These are phyloP conservation scores for Talinum fruticosum DNA, from an alignment of 148 eudicot genomes.

Conservation along the genomic window DNA sequence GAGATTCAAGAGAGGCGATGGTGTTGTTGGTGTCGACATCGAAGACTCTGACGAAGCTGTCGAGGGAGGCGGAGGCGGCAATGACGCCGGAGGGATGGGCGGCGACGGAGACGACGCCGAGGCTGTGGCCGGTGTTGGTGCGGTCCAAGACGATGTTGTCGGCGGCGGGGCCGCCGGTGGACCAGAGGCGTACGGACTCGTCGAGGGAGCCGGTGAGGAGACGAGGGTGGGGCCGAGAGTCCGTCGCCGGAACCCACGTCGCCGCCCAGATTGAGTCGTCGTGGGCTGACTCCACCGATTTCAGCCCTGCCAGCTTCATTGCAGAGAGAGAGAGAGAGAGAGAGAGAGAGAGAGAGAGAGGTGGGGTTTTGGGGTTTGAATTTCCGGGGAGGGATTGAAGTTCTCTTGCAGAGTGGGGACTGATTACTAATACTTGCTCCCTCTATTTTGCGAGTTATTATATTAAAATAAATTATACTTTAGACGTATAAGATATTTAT, in stretches of 20 bases:
- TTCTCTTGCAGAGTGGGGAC: background rate
- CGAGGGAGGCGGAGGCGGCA: slow-evolving; percentile 90
- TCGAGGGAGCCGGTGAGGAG: slow-evolving; percentile 89
- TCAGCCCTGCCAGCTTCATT: slow-evolving; percentile 78
- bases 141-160: slow-evolving; percentile 52
- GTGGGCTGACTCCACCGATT: slow-evolving; percentile 62
- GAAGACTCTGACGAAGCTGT: slow-evolving; percentile 83
- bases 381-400: too few species aligned
- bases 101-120: slow-evolving; percentile 94
- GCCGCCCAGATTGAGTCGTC: slow-evolving; percentile 82
- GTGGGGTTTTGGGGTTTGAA: too few species aligned
- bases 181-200: slow-evolving; percentile 79
- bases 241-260: slow-evolving; percentile 78
- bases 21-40: slow-evolving; percentile 75
- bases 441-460: too few species aligned
- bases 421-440: background rate
- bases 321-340: background rate
- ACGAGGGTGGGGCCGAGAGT: slow-evolving; percentile 37
- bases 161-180: slow-evolving; percentile 41
- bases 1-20: slow-evolving; percentile 74
- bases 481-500: too few species aligned
- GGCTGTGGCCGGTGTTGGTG: slow-evolving; percentile 74
- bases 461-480: too few species aligned
- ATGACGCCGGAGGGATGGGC: slow-evolving; percentile 83
- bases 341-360: background rate